These are phyloP conservation scores for Alternaria alternata DNA, from an alignment of 2,329 filamentous ascomycete genomes.

Conservation along the genomic window DNA sequence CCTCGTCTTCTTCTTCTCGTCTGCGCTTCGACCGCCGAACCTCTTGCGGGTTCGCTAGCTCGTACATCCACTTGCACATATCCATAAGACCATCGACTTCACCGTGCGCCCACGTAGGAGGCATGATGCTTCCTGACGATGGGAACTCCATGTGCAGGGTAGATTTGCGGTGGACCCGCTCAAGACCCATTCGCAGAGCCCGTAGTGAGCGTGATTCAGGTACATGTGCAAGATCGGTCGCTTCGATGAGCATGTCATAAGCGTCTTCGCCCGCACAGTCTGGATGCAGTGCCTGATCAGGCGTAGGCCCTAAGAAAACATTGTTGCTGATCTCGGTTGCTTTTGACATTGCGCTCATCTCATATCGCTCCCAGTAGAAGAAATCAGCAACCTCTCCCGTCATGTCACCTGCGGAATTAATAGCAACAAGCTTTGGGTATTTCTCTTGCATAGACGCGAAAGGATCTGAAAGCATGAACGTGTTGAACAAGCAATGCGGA, in stretches of 20 bases:
- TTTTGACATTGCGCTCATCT: slow-evolving; percentile 94
- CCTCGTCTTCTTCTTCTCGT: slow-evolving; percentile 60
- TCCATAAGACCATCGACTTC: slow-evolving; percentile 87
- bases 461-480: slow-evolving; percentile 71
- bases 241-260: slow-evolving; percentile 88
- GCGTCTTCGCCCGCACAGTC: slow-evolving; percentile 58
- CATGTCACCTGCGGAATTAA: slow-evolving; percentile 74
- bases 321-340: slow-evolving; percentile 89
- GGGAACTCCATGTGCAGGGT: slow-evolving; percentile 79
- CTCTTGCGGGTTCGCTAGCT: slow-evolving; percentile 72
- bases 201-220: slow-evolving; percentile 72
- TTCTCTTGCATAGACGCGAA: slow-evolving; percentile 68
- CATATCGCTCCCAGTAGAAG: slow-evolving; percentile 83
- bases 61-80: slow-evolving; percentile 89
- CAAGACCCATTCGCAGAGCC: slow-evolving; percentile 66
- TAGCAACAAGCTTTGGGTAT: slow-evolving; percentile 74
- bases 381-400: slow-evolving; percentile 88
- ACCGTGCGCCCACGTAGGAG: slow-evolving; percentile 80
- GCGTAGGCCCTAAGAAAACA: slow-evolving; percentile 89
- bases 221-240: slow-evolving; percentile 82
- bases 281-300: slow-evolving; percentile 67
- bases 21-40: slow-evolving; percentile 53
- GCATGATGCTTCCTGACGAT: slow-evolving; percentile 90
- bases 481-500: slow-evolving; percentile 75
- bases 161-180: slow-evolving; percentile 53